phyloP scores from a whole-genome alignment of 1,284 basidiomycete species.

The Melampsora americana region DNA sequence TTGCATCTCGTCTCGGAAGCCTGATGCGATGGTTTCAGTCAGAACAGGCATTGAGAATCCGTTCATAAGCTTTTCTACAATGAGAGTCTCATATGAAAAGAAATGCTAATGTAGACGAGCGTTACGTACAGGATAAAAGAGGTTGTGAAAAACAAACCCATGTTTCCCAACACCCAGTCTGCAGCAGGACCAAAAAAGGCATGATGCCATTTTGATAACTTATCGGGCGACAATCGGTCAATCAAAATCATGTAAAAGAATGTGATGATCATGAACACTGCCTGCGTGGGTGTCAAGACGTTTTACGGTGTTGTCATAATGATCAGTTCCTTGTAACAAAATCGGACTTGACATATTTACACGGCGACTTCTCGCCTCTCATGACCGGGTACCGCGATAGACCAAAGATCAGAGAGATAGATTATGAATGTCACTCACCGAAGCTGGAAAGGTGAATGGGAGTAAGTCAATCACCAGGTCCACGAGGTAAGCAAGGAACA shows the following conservation, averaged over 20 bases:
- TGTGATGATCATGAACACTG: neutral
- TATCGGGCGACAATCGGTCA: neutral
- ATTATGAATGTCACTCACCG: neutral
- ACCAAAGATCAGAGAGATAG: neutral
- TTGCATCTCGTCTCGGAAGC: conserved; percentile 30
- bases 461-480: conserved; percentile 34
- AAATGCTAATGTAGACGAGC: too few species aligned
- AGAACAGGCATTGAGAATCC: too few species aligned
- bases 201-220: neutral
- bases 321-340: too few species aligned
- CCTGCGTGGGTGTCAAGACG: neutral
- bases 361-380: too few species aligned
- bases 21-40: neutral
- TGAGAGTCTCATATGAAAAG: too few species aligned
- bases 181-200: conserved; percentile 18
- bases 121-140: conserved; percentile 40
- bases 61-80: too few species aligned
- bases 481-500: conserved; percentile 28
- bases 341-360: too few species aligned
- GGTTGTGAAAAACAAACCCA: conserved; percentile 43
- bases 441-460: conserved; percentile 36
- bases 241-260: neutral
- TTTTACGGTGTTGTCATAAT: too few species aligned
- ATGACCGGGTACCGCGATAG: neutral
- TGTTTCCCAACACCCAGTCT: conserved; percentile 36